These are phyloP conservation scores for Aristolochia fimbriata DNA, from an alignment of 164 flowering plant species.

Conservation along the genomic window DNA sequence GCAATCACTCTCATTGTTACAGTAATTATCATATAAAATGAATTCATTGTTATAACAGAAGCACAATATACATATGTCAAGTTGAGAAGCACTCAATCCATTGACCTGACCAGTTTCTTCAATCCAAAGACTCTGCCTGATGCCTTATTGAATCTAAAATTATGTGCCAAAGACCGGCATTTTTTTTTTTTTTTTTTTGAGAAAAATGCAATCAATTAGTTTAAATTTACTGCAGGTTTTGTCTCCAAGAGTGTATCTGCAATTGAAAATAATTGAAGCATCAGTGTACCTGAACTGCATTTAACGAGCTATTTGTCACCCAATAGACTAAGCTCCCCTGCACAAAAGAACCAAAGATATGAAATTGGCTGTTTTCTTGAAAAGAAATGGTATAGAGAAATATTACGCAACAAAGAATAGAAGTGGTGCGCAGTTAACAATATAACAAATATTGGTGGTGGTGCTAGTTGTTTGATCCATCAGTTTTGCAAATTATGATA, in stretches of 20 bases:
- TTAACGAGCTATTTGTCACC: slow-evolving; percentile 68
- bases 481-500: neutral
- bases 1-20: too few relatives aligned
- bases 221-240: neutral
- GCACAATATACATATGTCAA: too few relatives aligned
- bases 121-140: too few relatives aligned
- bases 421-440: neutral
- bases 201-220: neutral
- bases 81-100: too few relatives aligned
- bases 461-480: neutral
- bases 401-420: neutral
- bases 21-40: too few relatives aligned
- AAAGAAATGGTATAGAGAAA: neutral
- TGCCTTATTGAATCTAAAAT: too few relatives aligned
- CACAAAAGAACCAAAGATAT: slow-evolving; percentile 13
- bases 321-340: slow-evolving; percentile 86
- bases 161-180: too few relatives aligned
- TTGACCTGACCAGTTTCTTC: too few relatives aligned
- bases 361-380: neutral
- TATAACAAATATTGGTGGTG: neutral
- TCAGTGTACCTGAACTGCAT: slow-evolving; percentile 45
- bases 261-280: neutral
- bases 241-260: neutral
- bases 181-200: neutral
- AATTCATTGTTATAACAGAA: too few relatives aligned